Evolutionary conservation across 1,284 basidiomycete genomes (phyloP), one percentile per base, ranked within the genome.

Genomic region (Cutaneotrichosporon sp.): DNA sequence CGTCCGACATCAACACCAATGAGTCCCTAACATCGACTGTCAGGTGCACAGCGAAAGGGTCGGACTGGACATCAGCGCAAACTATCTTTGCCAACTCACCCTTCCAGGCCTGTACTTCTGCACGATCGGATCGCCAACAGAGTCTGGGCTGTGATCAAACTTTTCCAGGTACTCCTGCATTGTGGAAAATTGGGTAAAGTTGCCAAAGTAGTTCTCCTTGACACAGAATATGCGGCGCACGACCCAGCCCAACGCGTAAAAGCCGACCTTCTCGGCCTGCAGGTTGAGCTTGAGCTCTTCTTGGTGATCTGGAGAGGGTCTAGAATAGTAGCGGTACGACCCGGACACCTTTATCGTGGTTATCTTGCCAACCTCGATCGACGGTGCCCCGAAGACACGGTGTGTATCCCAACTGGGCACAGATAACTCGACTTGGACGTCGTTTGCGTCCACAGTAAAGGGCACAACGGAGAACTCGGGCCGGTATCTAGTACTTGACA

Each of bases 371-470:
- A 93, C 65, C 43, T 77, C 71, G 69, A 81, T 44, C 2, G 65
- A 62, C 5, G 80, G 79, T 1, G 68, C 64, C 7, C 59, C 61
- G 66, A 87, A 85, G n/a, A 88, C 76, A 49, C 81, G 83, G 60
- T 88, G 85, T 0, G 88, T 91, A 65, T 90, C 90, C 90, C 91
- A 97, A 18, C 81, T 81, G 1, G 92, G 92, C 22, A 93, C 76
- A 1, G 81, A 83, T 33, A 94, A 76, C 51, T 75, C 73, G 15
- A 88, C 66, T 3, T 74, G 69, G 20, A 85, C 65, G 60, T 86
- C 80, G 0, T 85, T 80, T 1, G 80, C 77, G 21, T 84, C 80
- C 26, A 87, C 66, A n/a, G 71, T 69, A 67, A 94, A 89, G 0
- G 84, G 77, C 5, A 92, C 79, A 0, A 75, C 78, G 0, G 83